These are phyloP conservation scores for Leccinum longicurvipes DNA, from an alignment of 768 basidiomycete genomes.

Conservation along the genomic window DNA sequence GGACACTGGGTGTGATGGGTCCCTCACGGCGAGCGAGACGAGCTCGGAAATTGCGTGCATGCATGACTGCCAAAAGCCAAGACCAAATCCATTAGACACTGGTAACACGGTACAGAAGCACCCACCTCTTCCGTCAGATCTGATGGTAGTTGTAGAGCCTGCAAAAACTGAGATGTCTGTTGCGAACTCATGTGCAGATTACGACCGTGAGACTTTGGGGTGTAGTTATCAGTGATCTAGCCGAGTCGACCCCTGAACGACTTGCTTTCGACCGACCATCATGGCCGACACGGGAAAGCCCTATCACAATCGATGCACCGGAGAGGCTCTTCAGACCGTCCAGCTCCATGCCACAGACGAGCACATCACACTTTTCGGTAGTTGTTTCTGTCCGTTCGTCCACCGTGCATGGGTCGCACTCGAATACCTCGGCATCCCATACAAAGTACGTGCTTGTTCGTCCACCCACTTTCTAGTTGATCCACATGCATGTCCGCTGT, in stretches of 20 bases:
- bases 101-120: neutral
- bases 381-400: conserved; percentile 80
- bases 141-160: conserved; percentile 15
- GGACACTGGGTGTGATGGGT: conserved; percentile 2
- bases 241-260: neutral
- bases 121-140: conserved; percentile 27
- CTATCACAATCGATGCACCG: conserved; percentile 43
- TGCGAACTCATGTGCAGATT: conserved; percentile 5
- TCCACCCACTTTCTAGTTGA: neutral
- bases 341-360: conserved; percentile 43
- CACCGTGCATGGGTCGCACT: conserved; percentile 78
- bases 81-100: neutral
- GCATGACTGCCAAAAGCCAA: conserved; percentile 15
- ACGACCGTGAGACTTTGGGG: neutral
- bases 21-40: conserved; percentile 15
- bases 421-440: conserved; percentile 66
- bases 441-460: conserved; percentile 48
- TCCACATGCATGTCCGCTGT: neutral
- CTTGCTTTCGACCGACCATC: neutral
- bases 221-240: no score
- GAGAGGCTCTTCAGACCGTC: conserved; percentile 55
- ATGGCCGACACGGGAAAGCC: conserved; percentile 37
- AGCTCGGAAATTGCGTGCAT: conserved; percentile 15
- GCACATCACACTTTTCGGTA: conserved; percentile 65
- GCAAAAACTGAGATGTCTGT: conserved; percentile 11